Percentiles rank a stretch among this genome's conserved stretches.
Conservation (phyloP, 139 green algal genomes). For the Limnomonas spitsbergensis region DNA sequence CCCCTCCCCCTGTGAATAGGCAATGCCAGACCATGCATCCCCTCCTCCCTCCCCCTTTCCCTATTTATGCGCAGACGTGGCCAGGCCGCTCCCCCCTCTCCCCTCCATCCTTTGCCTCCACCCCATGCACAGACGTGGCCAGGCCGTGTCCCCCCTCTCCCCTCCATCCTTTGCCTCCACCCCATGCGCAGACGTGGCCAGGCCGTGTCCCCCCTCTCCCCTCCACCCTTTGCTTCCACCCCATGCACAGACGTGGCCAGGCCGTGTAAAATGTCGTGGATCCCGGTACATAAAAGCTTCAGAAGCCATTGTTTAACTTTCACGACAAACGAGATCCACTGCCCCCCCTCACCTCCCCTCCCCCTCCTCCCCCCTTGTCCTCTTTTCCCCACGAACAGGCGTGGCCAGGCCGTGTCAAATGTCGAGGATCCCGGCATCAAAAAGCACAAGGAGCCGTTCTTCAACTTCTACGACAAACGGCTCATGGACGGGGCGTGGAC, state of each 20-base stretch:
- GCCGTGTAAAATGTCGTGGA: conserved; percentile 19
- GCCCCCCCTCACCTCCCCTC: too few species aligned
- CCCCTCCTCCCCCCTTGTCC: too few species aligned
- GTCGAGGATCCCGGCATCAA: conserved; percentile 2
- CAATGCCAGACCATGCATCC: too few species aligned
- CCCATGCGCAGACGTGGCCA: conserved; percentile 27
- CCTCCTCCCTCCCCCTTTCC: too few species aligned
- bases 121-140: too few species aligned
- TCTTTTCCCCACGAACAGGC: conserved; percentile 20
- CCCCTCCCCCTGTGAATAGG: too few species aligned
- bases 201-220: too few species aligned
- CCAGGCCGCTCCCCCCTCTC: too few species aligned
- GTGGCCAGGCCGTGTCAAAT: conserved; percentile 24
- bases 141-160: too few species aligned
- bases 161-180: not conserved
- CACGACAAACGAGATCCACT: conserved; percentile 75
- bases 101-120: too few species aligned
- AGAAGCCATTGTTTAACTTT: conserved; percentile 76
- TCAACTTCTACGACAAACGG: conserved; percentile 84
- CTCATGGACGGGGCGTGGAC: conserved; percentile 75
- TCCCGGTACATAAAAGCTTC: conserved; percentile 15
- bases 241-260: conserved; percentile 27
- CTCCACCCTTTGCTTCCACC: not conserved
- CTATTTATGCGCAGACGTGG: too few species aligned
- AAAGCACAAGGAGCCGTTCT: conserved; percentile 47